Evolutionary conservation across 1,139 yeast genomes (phyloP).

Genomic region (Arxiozyma slooffiae): DNA sequence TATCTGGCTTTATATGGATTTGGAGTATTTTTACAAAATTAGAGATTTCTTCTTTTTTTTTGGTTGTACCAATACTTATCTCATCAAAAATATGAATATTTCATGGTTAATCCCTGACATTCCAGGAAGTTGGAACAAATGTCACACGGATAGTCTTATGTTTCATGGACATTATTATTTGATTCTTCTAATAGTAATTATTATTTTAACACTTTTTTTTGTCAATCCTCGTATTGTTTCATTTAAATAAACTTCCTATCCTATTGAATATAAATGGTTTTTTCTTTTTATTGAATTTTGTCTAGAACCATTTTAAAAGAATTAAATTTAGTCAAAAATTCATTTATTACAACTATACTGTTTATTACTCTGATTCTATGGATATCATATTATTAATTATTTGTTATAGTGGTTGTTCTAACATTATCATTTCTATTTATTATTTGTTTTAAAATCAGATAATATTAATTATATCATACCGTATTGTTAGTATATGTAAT

Average conservation of each 20-base stretch:
- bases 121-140: background rate
- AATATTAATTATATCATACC: background rate
- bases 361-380: background rate
- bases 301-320: constrained; percentile 1
- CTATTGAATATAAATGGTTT: constrained; percentile 1
- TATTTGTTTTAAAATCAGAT: background rate
- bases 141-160: background rate
- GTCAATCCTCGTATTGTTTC: background rate
- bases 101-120: constrained; percentile 3
- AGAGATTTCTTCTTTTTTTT: background rate
- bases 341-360: background rate
- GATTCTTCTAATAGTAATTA: background rate
- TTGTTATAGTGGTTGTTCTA: too few species aligned
- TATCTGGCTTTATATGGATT: constrained; percentile 1
- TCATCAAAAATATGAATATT: background rate
- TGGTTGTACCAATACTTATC: background rate
- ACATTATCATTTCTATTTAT: too few species aligned
- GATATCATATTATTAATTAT: background rate
- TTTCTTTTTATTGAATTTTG: constrained; percentile 2
- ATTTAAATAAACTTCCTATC: background rate
- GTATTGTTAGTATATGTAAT: background rate
- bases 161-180: background rate
- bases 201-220: background rate
- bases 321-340: constrained; percentile 1
- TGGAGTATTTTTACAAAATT: constrained; percentile 1